A percentile compares a stretch with the other conserved stretches of the same genome.
Conservation (phyloP, 352 stramenopile species). For the Phytopythium sindhum region DNA sequence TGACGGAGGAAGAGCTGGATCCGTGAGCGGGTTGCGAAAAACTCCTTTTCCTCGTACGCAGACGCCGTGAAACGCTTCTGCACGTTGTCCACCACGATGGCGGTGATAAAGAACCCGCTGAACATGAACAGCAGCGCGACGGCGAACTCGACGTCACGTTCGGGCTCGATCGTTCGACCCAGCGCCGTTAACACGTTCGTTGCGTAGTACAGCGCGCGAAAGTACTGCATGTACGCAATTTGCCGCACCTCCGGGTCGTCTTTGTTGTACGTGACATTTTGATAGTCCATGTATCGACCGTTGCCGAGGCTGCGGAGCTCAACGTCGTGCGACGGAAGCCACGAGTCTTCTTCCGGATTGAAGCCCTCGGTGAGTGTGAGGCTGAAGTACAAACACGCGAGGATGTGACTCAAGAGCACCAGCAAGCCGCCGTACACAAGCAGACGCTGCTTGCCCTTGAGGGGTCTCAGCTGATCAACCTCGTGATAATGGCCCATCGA, state of each 20-base stretch:
- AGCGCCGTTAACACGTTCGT: constrained; percentile 32
- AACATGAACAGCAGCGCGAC: constrained; percentile 42
- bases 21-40: constrained; percentile 38
- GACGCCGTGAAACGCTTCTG: constrained; percentile 55
- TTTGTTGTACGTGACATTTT: constrained; percentile 6
- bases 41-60: constrained; percentile 53
- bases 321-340: constrained; percentile 23
- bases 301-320: constrained; percentile 14
- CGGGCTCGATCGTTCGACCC: constrained; percentile 36
- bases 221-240: constrained; percentile 33
- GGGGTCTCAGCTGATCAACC: constrained; percentile 16
- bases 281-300: constrained; percentile 3
- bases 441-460: constrained; percentile 15
- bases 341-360: constrained; percentile 15
- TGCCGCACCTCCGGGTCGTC: constrained; percentile 7
- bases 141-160: constrained; percentile 26
- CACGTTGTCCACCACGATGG: constrained; percentile 48
- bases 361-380: constrained; percentile 28
- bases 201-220: constrained; percentile 40
- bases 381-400: constrained; percentile 31
- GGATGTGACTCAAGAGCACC: constrained; percentile 28
- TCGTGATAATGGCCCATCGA: constrained; percentile 26
- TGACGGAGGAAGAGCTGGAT: constrained; percentile 52
- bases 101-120: constrained; percentile 45
- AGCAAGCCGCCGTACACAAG: constrained; percentile 17